phyloP scores from a whole-genome alignment of 2,329 filamentous ascomycete species.

The Fusarium compactum region DNA sequence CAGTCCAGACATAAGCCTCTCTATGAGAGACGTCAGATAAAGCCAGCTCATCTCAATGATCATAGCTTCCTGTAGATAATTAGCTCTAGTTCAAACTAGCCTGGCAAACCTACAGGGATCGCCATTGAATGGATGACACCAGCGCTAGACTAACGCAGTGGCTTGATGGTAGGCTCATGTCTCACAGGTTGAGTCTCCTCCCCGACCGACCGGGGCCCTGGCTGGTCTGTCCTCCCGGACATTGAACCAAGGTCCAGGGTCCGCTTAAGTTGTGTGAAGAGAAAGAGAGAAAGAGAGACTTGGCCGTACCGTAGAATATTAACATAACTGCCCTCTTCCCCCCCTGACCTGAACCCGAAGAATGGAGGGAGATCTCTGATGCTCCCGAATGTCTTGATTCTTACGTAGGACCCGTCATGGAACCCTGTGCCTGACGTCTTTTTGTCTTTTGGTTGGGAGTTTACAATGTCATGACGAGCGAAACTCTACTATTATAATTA shows the following conservation, averaged over 20 bases:
- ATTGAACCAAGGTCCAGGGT: conserved; percentile 17
- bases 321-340: conserved; percentile 34
- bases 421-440: conserved; percentile 36
- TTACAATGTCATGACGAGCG: conserved; percentile 14
- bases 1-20: conserved; percentile 20
- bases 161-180: conserved; percentile 36
- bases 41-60: conserved; percentile 37
- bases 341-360: conserved; percentile 1
- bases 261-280: conserved; percentile 1
- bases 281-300: not conserved
- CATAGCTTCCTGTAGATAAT: conserved; percentile 13
- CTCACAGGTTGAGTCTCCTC: conserved; percentile 39
- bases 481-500: conserved; percentile 1
- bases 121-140: conserved; percentile 13
- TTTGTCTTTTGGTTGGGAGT: not conserved
- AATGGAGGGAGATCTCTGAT: conserved; percentile 12
- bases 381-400: conserved; percentile 6
- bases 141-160: conserved; percentile 40
- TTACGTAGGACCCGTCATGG: conserved; percentile 33
- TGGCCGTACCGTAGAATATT: conserved; percentile 36
- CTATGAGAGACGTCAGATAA: conserved; percentile 19
- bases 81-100: not conserved
- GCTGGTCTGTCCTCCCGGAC: conserved; percentile 29
- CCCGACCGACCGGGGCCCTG: conserved; percentile 38
- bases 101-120: conserved; percentile 38